Percentiles rank a stretch among this genome's conserved stretches.
Evolutionary conservation across 208 protist genomes (phyloP).

Genomic region (Tritrichomonas musculus): DNA sequence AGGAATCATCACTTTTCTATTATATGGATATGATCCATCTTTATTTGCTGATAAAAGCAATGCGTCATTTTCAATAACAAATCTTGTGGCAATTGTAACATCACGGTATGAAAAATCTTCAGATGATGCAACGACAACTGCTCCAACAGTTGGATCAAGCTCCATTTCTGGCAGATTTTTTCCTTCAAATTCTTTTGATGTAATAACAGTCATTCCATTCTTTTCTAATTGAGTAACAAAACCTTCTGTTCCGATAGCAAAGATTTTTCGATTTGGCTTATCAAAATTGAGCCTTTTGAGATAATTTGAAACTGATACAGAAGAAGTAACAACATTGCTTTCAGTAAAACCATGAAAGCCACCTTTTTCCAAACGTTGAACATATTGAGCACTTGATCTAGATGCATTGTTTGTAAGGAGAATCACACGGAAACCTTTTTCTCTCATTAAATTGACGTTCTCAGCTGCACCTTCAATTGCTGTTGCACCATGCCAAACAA

Average conservation of each 20-base stretch:
- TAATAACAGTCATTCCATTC: neutral
- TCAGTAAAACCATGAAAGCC: neutral
- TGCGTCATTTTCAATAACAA: constrained; percentile 30
- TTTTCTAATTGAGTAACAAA: neutral
- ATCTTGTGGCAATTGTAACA: neutral
- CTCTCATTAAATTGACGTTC: neutral
- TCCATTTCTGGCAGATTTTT: neutral
- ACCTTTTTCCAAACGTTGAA: neutral
- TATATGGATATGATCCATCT: neutral
- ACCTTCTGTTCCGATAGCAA: neutral
- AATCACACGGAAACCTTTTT: neutral
- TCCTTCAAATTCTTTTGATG: neutral
- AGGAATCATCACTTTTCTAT: neutral
- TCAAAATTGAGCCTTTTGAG: neutral
- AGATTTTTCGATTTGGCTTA: neutral
- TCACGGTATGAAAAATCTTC: neutral
- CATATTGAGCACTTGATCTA: neutral
- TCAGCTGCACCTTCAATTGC: neutral
- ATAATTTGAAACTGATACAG: neutral
- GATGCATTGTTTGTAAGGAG: neutral
- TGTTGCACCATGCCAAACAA: neutral
- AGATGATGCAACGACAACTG: neutral
- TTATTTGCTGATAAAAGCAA: neutral
- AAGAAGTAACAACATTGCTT: neutral
- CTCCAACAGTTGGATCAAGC: neutral